Percentiles rank a stretch among this genome's conserved stretches.
phyloP scores from a whole-genome alignment of 2,329 filamentous ascomycete genomes.

The Ascochyta koolunga region DNA sequence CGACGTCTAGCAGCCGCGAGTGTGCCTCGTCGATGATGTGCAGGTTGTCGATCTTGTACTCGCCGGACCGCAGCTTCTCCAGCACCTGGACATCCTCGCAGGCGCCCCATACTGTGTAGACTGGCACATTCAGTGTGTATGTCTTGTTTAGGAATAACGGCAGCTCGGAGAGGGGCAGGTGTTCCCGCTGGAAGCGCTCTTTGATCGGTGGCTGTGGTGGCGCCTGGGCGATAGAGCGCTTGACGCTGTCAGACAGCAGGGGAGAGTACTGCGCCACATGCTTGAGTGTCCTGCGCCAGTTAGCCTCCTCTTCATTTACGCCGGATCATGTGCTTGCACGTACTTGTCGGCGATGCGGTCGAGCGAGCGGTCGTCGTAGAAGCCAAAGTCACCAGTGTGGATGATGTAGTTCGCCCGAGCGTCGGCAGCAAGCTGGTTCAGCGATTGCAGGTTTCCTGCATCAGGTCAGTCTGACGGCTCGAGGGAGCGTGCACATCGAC shows the following conservation, averaged over 20 bases:
- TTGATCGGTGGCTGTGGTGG: slow-evolving; percentile 77
- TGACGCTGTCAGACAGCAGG: slow-evolving; percentile 78
- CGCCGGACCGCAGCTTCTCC: slow-evolving; percentile 95
- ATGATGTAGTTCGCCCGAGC: slow-evolving; percentile 97
- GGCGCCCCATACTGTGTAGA: slow-evolving; percentile 98
- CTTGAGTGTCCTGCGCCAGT: slow-evolving; percentile 77
- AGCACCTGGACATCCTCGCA: slow-evolving; percentile 97
- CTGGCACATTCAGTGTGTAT: slow-evolving; percentile 90
- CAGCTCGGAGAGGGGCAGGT: slow-evolving; percentile 91
- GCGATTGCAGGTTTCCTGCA: slow-evolving; percentile 89
- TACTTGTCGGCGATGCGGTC: slow-evolving; percentile 98
- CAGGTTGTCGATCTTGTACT: slow-evolving; percentile 97
- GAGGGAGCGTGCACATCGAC: background rate
- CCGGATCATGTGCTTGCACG: slow-evolving; percentile 44
- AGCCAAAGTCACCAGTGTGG: slow-evolving; percentile 98
- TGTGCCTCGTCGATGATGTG: slow-evolving; percentile 99
- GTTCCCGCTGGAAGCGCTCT: slow-evolving; percentile 77
- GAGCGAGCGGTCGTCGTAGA: slow-evolving; percentile 95
- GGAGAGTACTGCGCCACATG: slow-evolving; percentile 99
- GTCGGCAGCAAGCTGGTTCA: slow-evolving; percentile 95
- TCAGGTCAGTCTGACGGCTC: slow-evolving; percentile 12
- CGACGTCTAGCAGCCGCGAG: slow-evolving; percentile 91
- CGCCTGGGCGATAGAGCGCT: slow-evolving; percentile 69
- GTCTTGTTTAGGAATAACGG: slow-evolving; percentile 86
- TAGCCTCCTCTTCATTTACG: slow-evolving; percentile 17